Evolutionary conservation across 2,329 filamentous ascomycete genomes (phyloP).

Genomic region (Tolypocladium guangdongense): DNA sequence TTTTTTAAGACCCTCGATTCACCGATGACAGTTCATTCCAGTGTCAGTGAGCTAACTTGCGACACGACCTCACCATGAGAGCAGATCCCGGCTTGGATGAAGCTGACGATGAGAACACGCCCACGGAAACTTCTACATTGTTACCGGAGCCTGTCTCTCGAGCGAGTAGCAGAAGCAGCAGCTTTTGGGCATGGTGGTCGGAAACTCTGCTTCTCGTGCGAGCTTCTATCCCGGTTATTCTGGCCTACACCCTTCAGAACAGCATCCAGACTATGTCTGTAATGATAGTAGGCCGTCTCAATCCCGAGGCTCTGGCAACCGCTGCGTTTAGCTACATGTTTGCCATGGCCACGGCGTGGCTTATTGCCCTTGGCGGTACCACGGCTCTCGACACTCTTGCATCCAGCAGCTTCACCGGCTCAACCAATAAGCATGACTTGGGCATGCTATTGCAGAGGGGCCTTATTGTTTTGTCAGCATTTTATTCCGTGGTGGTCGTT

Average conservation of each 20-base stretch:
- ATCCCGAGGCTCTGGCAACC: conserved; percentile 68
- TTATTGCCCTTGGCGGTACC: conserved; percentile 75
- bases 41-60: no score
- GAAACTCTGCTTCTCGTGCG: no score
- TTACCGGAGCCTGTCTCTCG: no score
- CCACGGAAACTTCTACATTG: no score
- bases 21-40: no score
- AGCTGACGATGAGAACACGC: no score
- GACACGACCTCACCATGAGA: no score
- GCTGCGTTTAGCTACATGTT: conserved; percentile 92
- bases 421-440: conserved; percentile 65
- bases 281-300: conserved; percentile 68
- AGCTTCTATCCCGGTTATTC: conserved; percentile 60
- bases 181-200: no score
- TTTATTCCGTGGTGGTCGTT: conserved; percentile 63
- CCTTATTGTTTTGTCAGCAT: conserved; percentile 57
- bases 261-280: conserved; percentile 76
- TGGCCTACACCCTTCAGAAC: conserved; percentile 80
- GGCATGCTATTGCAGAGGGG: conserved; percentile 70
- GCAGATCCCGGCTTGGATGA: no score
- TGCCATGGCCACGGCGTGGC: conserved; percentile 79
- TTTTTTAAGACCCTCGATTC: no score
- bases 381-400: conserved; percentile 80
- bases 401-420: conserved; percentile 72
- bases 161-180: no score